Evolutionary conservation across 495 filamentous ascomycete genomes (phyloP).

Genomic region (Pyrenula massariospora): DNA sequence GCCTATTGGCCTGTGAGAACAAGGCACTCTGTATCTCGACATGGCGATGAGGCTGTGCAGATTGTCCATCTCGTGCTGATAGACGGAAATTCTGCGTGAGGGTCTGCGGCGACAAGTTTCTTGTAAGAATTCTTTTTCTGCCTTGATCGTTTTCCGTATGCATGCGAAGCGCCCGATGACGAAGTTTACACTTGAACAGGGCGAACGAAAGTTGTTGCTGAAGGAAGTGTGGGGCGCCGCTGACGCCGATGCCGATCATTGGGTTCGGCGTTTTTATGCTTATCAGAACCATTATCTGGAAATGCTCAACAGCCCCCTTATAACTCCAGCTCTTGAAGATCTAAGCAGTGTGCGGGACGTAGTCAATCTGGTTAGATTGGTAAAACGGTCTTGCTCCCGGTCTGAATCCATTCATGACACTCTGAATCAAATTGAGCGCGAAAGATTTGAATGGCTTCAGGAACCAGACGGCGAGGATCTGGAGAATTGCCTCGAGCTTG

Average conservation of each 20-base stretch:
- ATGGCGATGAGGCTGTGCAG: too few species aligned
- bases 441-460: neutral
- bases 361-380: neutral
- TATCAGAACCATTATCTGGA: neutral
- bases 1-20: too few species aligned
- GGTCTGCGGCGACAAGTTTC: too few species aligned
- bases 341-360: neutral
- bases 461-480: neutral
- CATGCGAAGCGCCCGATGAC: too few species aligned
- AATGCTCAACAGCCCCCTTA: neutral
- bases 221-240: neutral
- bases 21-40: too few species aligned
- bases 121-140: too few species aligned
- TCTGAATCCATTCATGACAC: neutral
- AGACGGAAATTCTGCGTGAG: too few species aligned
- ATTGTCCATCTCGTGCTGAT: too few species aligned
- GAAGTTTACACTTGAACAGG: too few species aligned
- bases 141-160: too few species aligned
- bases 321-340: neutral
- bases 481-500: neutral
- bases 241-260: neutral
- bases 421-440: neutral
- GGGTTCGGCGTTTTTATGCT: neutral
- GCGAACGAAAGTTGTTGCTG: neutral
- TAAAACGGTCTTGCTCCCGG: neutral